Base-by-base conservation (phyloP, 2,329 filamentous ascomycete genomes). In the Verticillium alfalfae region DNA sequence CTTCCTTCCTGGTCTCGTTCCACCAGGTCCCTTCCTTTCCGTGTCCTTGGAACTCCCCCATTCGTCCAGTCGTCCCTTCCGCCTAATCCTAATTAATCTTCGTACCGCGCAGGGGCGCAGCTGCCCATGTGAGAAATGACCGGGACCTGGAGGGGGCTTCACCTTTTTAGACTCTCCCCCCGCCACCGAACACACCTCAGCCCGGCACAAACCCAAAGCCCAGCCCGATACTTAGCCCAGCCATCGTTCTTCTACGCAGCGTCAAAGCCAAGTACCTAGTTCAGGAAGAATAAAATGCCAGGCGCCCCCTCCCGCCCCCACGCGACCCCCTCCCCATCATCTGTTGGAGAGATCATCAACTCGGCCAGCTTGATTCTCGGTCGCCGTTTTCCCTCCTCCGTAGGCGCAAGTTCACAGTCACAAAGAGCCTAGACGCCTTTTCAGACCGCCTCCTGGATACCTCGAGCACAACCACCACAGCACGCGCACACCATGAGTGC, bases 401-500 rank as follows among this genome's bases (percentile, higher is more conserved):
- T 13, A 9, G 16, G 26, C 5, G 22, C 55, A 22, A n/a, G 26
- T 6, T 36, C 13, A 18, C 55, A 16, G 12, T 57, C 45, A 52
- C 45, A 18, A 31, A n/a, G 12, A 31, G 2, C 26, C 55, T 36
- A 57, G 55, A 36, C 55, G 34, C 22, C 36, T 34, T 36, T 10
- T 10, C 34, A 57, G 55, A 57, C 55, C 55, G 36, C 55, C 15
- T 57, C 45, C 45, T 52, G 45, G 45, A 13, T 52, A n/a, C 22
- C 45, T 52, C 45, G 18, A 26, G 22, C 10, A 3, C 45, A 18
- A 64, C 63, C 45, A 26, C 18, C 7, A 22, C 45, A 13, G 8
- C 45, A 52, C 45, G 12, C 45, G 36, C 65, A 59, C 59, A 64
- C 66, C 56, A 65, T 67, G 34, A 65, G 67, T 18, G 64, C 62